phyloP scores from a whole-genome alignment of 2,329 filamentous ascomycete species.

The Sporothrix brunneoviolacea region DNA sequence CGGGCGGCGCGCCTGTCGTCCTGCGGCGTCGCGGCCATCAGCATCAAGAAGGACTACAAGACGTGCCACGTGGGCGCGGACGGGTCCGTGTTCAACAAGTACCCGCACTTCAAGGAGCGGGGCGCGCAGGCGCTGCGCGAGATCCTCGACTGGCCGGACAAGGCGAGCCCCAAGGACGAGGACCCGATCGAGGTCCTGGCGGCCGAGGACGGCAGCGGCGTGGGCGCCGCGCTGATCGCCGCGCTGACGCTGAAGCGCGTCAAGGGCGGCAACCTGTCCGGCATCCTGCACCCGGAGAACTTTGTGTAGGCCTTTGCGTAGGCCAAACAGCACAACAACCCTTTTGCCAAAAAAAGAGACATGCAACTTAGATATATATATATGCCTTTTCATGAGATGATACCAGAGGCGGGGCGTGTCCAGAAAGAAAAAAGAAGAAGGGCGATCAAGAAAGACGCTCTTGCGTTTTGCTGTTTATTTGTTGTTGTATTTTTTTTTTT shows the following conservation, averaged over 20 bases:
- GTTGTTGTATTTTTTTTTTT: constrained; percentile 13
- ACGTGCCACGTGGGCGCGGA: constrained; percentile 93
- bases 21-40: constrained; percentile 92
- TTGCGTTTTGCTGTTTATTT: not conserved
- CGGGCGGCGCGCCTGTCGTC: constrained; percentile 87
- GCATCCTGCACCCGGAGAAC: constrained; percentile 60
- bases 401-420: too few species aligned
- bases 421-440: not conserved
- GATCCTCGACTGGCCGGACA: constrained; percentile 88
- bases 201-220: constrained; percentile 92
- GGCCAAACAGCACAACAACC: not conserved
- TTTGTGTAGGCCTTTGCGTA: constrained; percentile 34
- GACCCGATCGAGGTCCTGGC: constrained; percentile 83
- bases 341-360: not conserved
- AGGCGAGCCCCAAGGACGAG: constrained; percentile 61
- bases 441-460: not conserved
- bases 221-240: constrained; percentile 93
- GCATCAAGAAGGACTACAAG: constrained; percentile 88
- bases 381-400: too few species aligned
- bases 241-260: constrained; percentile 60
- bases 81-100: constrained; percentile 98
- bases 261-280: constrained; percentile 55
- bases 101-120: constrained; percentile 93
- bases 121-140: constrained; percentile 85
- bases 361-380: not conserved